Percentiles rank a stretch among this genome's conserved stretches.
phyloP scores from a whole-genome alignment of 2,329 filamentous ascomycete species.

The Aspergillus fructus region DNA sequence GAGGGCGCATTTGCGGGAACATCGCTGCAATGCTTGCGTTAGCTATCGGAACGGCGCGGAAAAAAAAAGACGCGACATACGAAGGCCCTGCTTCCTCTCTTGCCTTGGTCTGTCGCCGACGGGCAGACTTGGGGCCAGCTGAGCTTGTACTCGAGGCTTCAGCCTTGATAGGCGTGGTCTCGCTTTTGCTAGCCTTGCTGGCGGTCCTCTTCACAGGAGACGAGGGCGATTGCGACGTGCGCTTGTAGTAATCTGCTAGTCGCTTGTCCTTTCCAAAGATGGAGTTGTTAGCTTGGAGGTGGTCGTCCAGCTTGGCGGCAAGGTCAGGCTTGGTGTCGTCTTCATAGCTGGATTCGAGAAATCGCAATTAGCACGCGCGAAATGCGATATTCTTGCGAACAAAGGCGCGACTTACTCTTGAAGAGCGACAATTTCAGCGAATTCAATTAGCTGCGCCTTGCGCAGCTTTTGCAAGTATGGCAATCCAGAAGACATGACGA shows the following conservation, averaged over 20 bases:
- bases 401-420: slow-evolving; percentile 62
- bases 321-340: slow-evolving; percentile 76
- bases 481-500: slow-evolving; percentile 62
- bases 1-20: slow-evolving; percentile 9
- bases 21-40: slow-evolving; percentile 7
- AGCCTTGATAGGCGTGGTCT: slow-evolving; percentile 30
- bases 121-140: slow-evolving; percentile 30
- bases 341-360: slow-evolving; percentile 56
- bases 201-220: slow-evolving; percentile 53
- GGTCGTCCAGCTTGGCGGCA: slow-evolving; percentile 70
- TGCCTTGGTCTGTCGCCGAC: slow-evolving; percentile 37
- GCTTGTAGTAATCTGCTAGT: slow-evolving; percentile 74
- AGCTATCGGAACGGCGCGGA: neutral
- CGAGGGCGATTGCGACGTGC: slow-evolving; percentile 33
- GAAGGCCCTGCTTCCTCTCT: slow-evolving; percentile 30
- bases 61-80: slow-evolving; percentile 10
- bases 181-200: slow-evolving; percentile 39
- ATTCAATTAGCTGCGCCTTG: slow-evolving; percentile 74
- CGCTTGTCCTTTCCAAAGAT: slow-evolving; percentile 63
- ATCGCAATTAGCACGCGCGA: neutral
- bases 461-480: slow-evolving; percentile 78
- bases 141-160: slow-evolving; percentile 3
- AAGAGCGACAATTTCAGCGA: slow-evolving; percentile 70
- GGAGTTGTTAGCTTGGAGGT: slow-evolving; percentile 67
- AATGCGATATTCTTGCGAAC: neutral